Evolutionary conservation across 2,329 filamentous ascomycete species (phyloP).

Genomic region (Magnaporthiopsis incrustans): DNA sequence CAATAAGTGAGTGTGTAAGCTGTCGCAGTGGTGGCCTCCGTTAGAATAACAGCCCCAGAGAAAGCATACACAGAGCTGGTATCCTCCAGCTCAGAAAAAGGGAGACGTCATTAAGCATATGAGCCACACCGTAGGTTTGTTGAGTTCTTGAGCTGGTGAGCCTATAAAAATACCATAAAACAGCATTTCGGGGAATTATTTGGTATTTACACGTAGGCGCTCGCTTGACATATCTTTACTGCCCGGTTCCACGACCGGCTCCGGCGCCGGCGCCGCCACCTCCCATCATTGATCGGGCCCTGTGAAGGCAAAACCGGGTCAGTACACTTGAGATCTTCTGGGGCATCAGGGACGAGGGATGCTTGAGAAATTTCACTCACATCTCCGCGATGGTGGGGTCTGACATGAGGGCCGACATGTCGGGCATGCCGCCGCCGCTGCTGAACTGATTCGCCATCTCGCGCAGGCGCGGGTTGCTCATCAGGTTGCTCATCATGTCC

Average conservation of each 20-base stretch:
- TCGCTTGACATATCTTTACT: not conserved
- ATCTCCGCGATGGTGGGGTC: slow-evolving; percentile 90
- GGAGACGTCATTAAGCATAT: not conserved
- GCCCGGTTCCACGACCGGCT: slow-evolving; percentile 10
- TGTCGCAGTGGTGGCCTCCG: too few species aligned
- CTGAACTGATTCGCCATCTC: slow-evolving; percentile 81
- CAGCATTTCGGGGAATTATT: not conserved
- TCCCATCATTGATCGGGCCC: slow-evolving; percentile 41
- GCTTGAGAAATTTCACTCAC: slow-evolving; percentile 60
- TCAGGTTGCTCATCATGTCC: slow-evolving; percentile 80
- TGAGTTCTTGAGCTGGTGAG: not conserved
- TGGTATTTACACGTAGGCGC: not conserved
- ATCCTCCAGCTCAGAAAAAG: too few species aligned
- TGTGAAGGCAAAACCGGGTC: slow-evolving; percentile 14
- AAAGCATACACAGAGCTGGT: too few species aligned
- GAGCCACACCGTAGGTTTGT: too few species aligned
- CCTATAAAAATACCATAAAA: not conserved
- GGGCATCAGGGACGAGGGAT: not conserved
- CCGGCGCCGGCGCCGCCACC: slow-evolving; percentile 22
- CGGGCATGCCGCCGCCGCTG: slow-evolving; percentile 77
- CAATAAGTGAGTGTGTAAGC: too few species aligned
- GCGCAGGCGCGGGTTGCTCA: slow-evolving; percentile 84
- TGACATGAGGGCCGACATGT: slow-evolving; percentile 77
- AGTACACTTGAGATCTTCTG: slow-evolving; percentile 2
- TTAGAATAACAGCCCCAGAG: too few species aligned